phyloP scores from a whole-genome alignment of 2,329 filamentous ascomycete genomes.

The Alternaria sp. region DNA sequence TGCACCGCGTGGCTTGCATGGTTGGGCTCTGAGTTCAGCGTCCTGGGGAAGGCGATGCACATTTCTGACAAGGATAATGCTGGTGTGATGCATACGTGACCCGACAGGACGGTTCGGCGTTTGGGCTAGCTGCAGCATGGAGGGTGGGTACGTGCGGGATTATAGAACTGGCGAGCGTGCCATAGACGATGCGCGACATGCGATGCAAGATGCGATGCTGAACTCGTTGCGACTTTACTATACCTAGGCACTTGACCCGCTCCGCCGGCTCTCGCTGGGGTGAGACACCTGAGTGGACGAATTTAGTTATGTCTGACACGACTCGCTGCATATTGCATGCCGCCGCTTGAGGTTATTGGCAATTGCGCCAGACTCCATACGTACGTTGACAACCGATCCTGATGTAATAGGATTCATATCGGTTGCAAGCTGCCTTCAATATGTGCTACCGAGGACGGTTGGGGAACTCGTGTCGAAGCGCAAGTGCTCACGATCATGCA shows the following conservation, averaged over 20 bases:
- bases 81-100: neutral
- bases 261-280: neutral
- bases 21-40: constrained; percentile 6
- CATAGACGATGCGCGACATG: neutral
- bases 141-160: neutral
- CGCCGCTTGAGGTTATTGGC: neutral
- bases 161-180: neutral
- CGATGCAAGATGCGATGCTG: neutral
- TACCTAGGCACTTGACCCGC: neutral
- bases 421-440: neutral
- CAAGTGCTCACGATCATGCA: constrained; percentile 3
- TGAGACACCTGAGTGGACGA: neutral
- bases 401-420: neutral
- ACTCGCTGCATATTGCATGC: neutral
- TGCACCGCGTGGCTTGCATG: constrained; percentile 16
- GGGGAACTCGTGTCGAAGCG: neutral
- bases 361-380: neutral
- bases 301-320: neutral
- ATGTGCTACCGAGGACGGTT: neutral
- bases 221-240: neutral
- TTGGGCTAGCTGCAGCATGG: neutral
- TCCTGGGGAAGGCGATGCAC: neutral
- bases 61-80: neutral
- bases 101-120: constrained; percentile 6
- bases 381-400: neutral